A percentile compares a stretch with the other conserved stretches of the same genome.
These are phyloP conservation scores for Malus asiatica DNA, from an alignment of 306 rosid species.

Conservation along the genomic window DNA sequence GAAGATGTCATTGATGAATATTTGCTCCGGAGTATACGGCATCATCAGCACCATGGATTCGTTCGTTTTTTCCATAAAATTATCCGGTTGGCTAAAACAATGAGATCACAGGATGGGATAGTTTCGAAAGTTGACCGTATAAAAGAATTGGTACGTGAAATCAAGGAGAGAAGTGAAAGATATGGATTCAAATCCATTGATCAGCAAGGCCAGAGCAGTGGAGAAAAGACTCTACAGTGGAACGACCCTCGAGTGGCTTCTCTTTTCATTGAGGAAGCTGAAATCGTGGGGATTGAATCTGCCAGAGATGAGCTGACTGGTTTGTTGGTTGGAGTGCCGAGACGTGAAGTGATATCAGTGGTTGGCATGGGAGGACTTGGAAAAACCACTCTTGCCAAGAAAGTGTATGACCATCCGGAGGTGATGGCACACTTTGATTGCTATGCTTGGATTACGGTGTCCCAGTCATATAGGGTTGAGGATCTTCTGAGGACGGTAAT, in stretches of 20 bases:
- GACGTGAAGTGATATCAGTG: slow-evolving; percentile 1
- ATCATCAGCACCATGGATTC: neutral
- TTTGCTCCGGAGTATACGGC: no score
- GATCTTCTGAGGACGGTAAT: neutral
- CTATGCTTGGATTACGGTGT: slow-evolving; percentile 12
- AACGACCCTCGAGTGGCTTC: slow-evolving; percentile 8
- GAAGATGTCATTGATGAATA: no score
- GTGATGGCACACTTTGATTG: neutral
- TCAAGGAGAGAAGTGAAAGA: neutral
- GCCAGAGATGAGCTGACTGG: slow-evolving; percentile 2
- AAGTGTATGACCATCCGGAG: neutral
- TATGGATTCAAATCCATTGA: neutral
- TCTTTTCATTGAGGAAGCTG: slow-evolving; percentile 5
- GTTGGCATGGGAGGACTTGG: slow-evolving; percentile 19
- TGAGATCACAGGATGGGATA: neutral
- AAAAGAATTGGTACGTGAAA: neutral
- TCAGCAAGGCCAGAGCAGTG: neutral
- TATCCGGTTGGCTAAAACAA: neutral
- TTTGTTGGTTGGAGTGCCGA: neutral
- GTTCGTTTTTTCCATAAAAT: neutral
- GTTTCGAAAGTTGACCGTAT: neutral
- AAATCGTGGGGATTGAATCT: slow-evolving; percentile 11
- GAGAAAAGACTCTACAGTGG: neutral
- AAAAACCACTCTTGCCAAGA: slow-evolving; percentile 13
- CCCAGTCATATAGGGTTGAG: neutral